phyloP scores from a whole-genome alignment of 495 filamentous ascomycete species.

The Daldinia loculata region DNA sequence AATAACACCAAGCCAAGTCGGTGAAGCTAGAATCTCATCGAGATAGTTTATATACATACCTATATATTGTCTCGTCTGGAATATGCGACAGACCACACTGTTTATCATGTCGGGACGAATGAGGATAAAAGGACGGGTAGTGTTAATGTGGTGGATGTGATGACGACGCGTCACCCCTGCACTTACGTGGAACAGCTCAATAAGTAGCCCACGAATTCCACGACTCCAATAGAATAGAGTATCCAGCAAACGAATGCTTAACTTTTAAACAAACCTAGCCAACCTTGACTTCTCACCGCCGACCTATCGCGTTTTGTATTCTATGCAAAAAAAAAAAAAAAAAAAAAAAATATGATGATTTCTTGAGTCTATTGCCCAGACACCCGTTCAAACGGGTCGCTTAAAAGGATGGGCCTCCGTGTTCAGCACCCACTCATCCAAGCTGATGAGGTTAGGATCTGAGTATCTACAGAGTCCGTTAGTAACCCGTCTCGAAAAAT shows the following conservation, averaged over 20 bases:
- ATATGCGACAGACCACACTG: background rate
- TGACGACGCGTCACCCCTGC: constrained; percentile 39
- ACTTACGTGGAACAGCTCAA: constrained; percentile 31
- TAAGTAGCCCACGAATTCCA: constrained; percentile 20
- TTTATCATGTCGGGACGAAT: constrained; percentile 9
- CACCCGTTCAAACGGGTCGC: constrained; percentile 50
- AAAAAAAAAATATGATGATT: background rate
- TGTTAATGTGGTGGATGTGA: constrained; percentile 22
- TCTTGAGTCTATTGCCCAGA: background rate
- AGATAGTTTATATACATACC: constrained; percentile 10
- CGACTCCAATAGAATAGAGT: background rate
- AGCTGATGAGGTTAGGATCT: constrained; percentile 69
- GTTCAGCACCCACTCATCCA: constrained; percentile 87
- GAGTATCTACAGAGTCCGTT: constrained; percentile 40
- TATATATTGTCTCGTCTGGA: background rate
- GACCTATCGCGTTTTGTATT: background rate
- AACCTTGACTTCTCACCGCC: background rate
- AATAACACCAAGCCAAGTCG: background rate
- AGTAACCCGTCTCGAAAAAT: background rate
- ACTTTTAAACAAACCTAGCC: constrained; percentile 3
- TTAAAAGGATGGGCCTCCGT: constrained; percentile 67
- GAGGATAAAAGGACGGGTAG: constrained; percentile 9
- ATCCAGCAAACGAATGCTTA: constrained; percentile 5
- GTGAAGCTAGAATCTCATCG: background rate
- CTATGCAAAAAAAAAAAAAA: constrained; percentile 31